These are phyloP conservation scores for Capsicum rhomboideum DNA, from an alignment of 257 asterid species.

Conservation along the genomic window DNA sequence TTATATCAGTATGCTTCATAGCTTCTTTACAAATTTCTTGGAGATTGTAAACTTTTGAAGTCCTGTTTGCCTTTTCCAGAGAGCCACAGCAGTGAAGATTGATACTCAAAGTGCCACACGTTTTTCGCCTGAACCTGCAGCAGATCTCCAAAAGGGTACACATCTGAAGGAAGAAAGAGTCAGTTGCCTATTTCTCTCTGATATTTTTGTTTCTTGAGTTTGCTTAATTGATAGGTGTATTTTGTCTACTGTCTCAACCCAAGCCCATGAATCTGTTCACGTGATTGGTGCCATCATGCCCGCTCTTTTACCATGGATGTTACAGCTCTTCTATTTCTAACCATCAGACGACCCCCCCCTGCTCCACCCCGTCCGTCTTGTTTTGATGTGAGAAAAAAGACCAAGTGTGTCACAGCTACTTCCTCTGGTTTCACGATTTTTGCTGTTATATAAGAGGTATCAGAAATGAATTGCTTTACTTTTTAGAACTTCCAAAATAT, in stretches of 20 bases:
- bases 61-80: conserved; percentile 30
- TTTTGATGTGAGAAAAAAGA: not conserved
- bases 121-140: conserved; percentile 19
- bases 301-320: not conserved
- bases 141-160: conserved; percentile 17
- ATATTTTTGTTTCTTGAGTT: not conserved
- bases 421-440: not conserved
- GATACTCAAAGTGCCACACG: conserved; percentile 24
- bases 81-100: conserved; percentile 30
- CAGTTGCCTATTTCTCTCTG: conserved; percentile 18
- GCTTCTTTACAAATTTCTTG: not conserved
- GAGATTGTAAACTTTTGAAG: conserved; percentile 16
- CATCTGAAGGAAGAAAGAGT: conserved; percentile 35
- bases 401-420: not conserved
- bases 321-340: not conserved
- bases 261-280: not conserved
- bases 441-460: not conserved
- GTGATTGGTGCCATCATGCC: not conserved
- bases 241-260: not conserved
- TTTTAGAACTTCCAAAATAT: not conserved
- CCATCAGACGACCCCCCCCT: not conserved
- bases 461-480: not conserved
- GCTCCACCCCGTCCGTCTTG: not conserved
- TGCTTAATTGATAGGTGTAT: not conserved
- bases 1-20: not conserved